A percentile compares a stretch with the other conserved stretches of the same genome.
These are phyloP conservation scores for Carex littledalei DNA, from an alignment of 176 grass and related monocot species.

Conservation along the genomic window DNA sequence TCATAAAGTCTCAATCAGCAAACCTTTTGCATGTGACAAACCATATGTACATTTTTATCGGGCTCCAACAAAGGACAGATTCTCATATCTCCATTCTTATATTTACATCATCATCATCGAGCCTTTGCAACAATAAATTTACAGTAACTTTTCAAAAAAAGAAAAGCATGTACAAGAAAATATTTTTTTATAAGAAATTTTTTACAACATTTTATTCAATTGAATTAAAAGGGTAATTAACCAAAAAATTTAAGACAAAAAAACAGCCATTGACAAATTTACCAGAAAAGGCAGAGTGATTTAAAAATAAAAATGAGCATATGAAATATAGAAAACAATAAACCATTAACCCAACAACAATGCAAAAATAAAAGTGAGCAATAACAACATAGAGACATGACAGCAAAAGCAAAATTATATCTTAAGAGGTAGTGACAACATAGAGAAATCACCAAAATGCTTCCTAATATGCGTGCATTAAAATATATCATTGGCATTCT, in stretches of 20 bases:
- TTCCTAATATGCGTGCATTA: not conserved
- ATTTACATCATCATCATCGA: not conserved
- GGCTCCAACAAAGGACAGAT: not conserved
- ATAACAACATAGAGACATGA: not conserved
- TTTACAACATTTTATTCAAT: too few species aligned
- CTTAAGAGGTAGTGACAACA: not conserved
- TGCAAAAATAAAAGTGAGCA: not conserved
- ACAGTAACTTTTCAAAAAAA: too few species aligned
- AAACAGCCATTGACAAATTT: too few species aligned
- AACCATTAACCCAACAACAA: not conserved
- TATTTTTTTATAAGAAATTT: too few species aligned
- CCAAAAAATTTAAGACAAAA: too few species aligned
- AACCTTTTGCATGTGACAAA: not conserved
- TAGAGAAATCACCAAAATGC: not conserved
- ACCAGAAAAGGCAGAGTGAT: not conserved
- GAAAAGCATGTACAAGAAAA: too few species aligned
- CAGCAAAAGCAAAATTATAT: not conserved
- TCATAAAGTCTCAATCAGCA: too few species aligned
- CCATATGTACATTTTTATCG: not conserved
- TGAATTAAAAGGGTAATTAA: too few species aligned
- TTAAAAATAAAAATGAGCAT: not conserved
- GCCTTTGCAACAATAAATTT: not conserved
- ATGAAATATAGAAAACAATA: not conserved
- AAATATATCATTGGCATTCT: not conserved
- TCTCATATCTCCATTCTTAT: not conserved